These are phyloP conservation scores for Boletus tomentosulus DNA, from an alignment of 768 basidiomycete species.

Conservation along the genomic window DNA sequence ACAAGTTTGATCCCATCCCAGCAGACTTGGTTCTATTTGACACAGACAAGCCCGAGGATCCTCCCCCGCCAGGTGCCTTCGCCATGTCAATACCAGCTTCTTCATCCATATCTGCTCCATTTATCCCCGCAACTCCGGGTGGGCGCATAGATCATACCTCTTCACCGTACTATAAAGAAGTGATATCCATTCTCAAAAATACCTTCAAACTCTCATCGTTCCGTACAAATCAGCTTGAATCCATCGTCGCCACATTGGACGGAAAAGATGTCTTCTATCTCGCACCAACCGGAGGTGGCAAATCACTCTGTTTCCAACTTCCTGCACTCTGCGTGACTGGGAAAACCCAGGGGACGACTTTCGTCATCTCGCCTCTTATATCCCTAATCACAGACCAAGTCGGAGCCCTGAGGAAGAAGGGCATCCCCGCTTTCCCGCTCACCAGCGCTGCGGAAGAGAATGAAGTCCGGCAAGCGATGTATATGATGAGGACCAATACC, in stretches of 20 bases:
- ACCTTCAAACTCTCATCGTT: conserved; percentile 66
- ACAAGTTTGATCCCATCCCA: conserved; percentile 35
- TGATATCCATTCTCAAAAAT: conserved; percentile 29
- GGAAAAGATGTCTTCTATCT: conserved; percentile 90
- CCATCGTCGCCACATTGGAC: conserved; percentile 72
- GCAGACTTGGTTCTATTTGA: conserved; percentile 16
- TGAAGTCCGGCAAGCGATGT: conserved; percentile 37
- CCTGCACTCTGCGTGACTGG: conserved; percentile 79
- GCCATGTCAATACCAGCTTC: conserved; percentile 3
- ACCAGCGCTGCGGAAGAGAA: conserved; percentile 49
- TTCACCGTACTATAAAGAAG: conserved; percentile 29
- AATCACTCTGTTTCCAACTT: conserved; percentile 85
- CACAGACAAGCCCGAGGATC: conserved; percentile 6
- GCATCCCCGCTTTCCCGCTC: conserved; percentile 67
- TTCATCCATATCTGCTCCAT: conserved; percentile 4
- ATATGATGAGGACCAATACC: conserved; percentile 38
- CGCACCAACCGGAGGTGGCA: conserved; percentile 95
- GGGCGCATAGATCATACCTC: conserved; percentile 31
- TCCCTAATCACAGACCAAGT: conserved; percentile 92
- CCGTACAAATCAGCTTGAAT: conserved; percentile 81
- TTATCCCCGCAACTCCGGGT: background rate
- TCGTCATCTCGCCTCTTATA: conserved; percentile 87
- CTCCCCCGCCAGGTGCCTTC: conserved; percentile 8
- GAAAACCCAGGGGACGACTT: conserved; percentile 72
- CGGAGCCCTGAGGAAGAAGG: conserved; percentile 53